Evolutionary conservation across 192 early-diverging fungal genomes (phyloP), one percentile per base, ranked within the genome.

Genomic region (Backusella psychrophila): DNA sequence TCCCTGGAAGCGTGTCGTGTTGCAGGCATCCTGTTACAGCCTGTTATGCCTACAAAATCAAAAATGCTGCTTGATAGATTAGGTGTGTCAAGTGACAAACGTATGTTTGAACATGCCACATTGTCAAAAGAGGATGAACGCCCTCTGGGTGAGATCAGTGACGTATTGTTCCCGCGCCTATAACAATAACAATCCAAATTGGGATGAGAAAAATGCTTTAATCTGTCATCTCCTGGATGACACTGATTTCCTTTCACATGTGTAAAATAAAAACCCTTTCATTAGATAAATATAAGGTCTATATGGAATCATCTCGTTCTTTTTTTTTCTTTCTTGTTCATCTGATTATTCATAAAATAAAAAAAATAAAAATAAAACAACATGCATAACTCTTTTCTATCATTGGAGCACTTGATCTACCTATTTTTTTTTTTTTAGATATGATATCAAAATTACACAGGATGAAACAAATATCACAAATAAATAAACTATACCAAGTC

Each of bases 31-130:
- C 77, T 96, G 44, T 81, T 98, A 59, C 91, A 93, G 77, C 94
- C 95, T 6, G 88, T 97, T 21, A 95, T 98, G 91, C 97, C 97
- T 8, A 80, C 81, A 1, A 97, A 95, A 79, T 85, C 90, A 52
- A 74, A 72, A 1, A 73, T 75, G 53, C 80, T 99, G 53, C 80
- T 99, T 73, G 86, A 93, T 71, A 83, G 84, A 19, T 73, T 98
- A 11, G 86, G 82, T 6, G 85, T 97, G 7, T 66, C 80, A 6
- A 67, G 19, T 17, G 78, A 80, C 4, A 88, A 94, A 68, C 88
- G 94, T 17, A 72, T 66, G 31, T 95, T 91, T 89, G 44, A 73
- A 1, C 71, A 91, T 76, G 87, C 90, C 9, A 46, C 14, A 46
- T 4, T 31, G 14, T 71, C 42, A 71, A 33, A 17, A 0, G 23